Base-by-base conservation (phyloP, 495 filamentous ascomycete species). In the Talaromyces liani region DNA sequence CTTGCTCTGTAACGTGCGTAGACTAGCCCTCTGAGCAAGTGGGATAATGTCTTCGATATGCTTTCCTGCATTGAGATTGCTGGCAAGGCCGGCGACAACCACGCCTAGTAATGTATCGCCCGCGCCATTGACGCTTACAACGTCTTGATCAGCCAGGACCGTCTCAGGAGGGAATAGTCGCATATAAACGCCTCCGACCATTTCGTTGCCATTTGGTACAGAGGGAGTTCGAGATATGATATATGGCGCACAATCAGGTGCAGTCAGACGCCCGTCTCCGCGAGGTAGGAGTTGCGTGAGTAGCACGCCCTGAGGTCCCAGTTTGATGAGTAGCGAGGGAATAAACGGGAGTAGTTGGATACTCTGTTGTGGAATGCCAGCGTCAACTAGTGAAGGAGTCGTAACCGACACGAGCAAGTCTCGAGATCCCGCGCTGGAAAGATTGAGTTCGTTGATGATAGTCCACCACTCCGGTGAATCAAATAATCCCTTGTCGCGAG, bases 31-130 rank as follows among this genome's bases (percentile, higher is more conserved):
- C 75, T 97, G 93, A 8, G 81, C 81, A 51, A 79, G 60, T 24
- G 79, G 66, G 58, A 84, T 69, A 27, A 81, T 64, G 39, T 83
- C 72, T 59, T 79, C 77, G 34, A 80, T 65, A 4, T 64, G 65
- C 10, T 36, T 60, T 24, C 20, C 36, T 36, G 22, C 27, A 9
- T 65, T 69, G 4, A 64, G 65, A 57, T 74, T 63, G 56, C 64
- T 74, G 5, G 79, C 77, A 66, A 89, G 69, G 22, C 89, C 89
- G 1, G 91, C 87, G 24, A 96, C 76, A 34, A 96, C 47, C 16
- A 91, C 88, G 3, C 93, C 94, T 2, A 94, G 76, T 66, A 97
- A 91, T 0, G 94, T 98, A 75, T 98, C 94, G 5, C 94, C 94
- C 0, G 91, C 92, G 0, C 93, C 94, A 71, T 97, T 98, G 12